Evolutionary conservation across 2,329 filamentous ascomycete species (phyloP).

Genomic region (Botrytis elliptica): DNA sequence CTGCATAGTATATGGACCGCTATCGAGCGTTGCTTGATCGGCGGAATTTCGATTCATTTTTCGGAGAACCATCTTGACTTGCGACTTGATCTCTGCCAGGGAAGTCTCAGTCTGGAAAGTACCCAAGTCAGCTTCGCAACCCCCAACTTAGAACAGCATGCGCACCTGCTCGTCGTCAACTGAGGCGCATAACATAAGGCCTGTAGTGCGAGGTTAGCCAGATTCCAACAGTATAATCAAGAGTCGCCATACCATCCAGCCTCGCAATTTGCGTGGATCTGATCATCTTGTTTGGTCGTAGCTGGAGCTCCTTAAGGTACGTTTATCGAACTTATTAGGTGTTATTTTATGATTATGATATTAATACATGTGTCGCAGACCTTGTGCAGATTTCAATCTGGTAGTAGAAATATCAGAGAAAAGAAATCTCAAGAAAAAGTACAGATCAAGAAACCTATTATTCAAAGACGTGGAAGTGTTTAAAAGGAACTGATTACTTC

Average conservation of each 20-base stretch:
- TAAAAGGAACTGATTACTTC: background rate
- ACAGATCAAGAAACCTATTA: background rate
- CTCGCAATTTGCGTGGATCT: constrained; percentile 91
- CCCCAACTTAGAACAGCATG: constrained; percentile 16
- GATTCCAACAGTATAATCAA: background rate
- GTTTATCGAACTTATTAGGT: background rate
- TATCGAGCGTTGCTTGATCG: constrained; percentile 88
- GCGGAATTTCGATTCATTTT: constrained; percentile 86
- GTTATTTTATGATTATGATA: background rate
- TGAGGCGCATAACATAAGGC: constrained; percentile 91
- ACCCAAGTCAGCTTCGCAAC: constrained; percentile 19
- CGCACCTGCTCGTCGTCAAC: constrained; percentile 82
- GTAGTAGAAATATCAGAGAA: background rate
- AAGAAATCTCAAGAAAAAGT: background rate
- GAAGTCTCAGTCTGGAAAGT: constrained; percentile 61
- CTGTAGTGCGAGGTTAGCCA: constrained; percentile 46
- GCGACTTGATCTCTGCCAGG: constrained; percentile 82
- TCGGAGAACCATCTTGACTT: constrained; percentile 87
- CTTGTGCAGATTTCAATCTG: background rate
- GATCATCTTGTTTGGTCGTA: constrained; percentile 52
- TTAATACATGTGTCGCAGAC: background rate
- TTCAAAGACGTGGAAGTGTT: background rate
- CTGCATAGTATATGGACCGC: constrained; percentile 79
- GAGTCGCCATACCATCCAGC: constrained; percentile 70
- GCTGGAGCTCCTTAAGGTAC: constrained; percentile 8